phyloP scores from a whole-genome alignment of 2,329 filamentous ascomycete species.

The Fusarium pseudograminearum region DNA sequence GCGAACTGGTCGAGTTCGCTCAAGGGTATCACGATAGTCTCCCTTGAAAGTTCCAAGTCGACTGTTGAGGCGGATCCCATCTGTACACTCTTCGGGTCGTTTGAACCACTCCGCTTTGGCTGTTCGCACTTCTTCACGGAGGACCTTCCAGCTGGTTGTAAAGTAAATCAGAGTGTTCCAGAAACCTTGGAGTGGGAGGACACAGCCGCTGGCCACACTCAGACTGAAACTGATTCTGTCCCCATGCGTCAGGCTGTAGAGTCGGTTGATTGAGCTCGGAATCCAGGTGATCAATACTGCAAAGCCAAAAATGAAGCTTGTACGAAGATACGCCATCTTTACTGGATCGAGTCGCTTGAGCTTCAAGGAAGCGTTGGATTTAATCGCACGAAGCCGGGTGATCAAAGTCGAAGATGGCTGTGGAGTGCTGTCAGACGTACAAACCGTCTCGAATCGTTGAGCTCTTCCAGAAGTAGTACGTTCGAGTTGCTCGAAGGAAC shows the following conservation, averaged over 20 bases:
- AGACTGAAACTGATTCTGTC: conserved; percentile 69
- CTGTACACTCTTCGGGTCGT: conserved; percentile 13
- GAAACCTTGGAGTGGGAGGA: conserved; percentile 81
- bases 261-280: conserved; percentile 77
- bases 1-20: conserved; percentile 26
- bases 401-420: conserved; percentile 30
- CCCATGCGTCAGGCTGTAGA: conserved; percentile 71
- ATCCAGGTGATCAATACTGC: conserved; percentile 71
- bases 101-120: conserved; percentile 28
- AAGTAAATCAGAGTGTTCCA: conserved; percentile 86
- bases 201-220: conserved; percentile 75
- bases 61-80: conserved; percentile 46
- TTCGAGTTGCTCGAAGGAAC: conserved; percentile 30
- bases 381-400: conserved; percentile 42
- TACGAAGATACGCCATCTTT: conserved; percentile 70
- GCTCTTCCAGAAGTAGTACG: conserved; percentile 20
- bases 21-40: conserved; percentile 43
- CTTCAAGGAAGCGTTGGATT: conserved; percentile 49
- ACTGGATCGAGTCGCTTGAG: conserved; percentile 61
- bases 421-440: conserved; percentile 44
- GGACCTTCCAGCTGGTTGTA: conserved; percentile 67
- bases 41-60: conserved; percentile 39
- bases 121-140: conserved; percentile 46
- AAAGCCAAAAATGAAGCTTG: conserved; percentile 70
- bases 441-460: conserved; percentile 49